Evolutionary conservation across 495 filamentous ascomycete genomes (phyloP).

Genomic region (Chaetomium fimeti): DNA sequence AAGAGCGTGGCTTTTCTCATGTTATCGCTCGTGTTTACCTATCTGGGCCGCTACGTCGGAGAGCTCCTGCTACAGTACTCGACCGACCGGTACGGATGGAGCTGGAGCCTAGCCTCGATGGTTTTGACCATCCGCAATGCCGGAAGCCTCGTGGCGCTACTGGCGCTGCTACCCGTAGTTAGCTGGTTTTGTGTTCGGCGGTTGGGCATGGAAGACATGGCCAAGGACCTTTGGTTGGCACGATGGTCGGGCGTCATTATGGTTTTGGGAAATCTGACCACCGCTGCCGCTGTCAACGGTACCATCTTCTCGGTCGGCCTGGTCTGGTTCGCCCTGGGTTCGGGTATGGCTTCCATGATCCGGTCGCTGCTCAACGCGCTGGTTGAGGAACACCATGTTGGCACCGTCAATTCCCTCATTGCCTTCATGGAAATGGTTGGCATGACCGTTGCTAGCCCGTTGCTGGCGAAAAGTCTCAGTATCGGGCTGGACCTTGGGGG

Average conservation of each 20-base stretch:
- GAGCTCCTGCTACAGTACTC: conserved; percentile 39
- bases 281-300: conserved; percentile 27
- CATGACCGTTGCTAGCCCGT: conserved; percentile 29
- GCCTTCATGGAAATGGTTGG: conserved; percentile 34
- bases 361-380: conserved; percentile 34
- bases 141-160: conserved; percentile 28
- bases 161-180: conserved; percentile 29
- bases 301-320: conserved; percentile 26
- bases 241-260: conserved; percentile 25
- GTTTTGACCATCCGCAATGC: conserved; percentile 31
- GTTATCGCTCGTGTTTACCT: conserved; percentile 27
- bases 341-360: conserved; percentile 23
- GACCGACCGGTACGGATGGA: conserved; percentile 36
- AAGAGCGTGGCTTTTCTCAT: conserved; percentile 28
- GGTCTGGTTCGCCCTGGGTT: conserved; percentile 29
- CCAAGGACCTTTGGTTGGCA: conserved; percentile 32
- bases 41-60: conserved; percentile 31
- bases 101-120: conserved; percentile 32
- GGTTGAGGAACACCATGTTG: conserved; percentile 40
- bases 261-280: conserved; percentile 26
- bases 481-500: conserved; percentile 32
- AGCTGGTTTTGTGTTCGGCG: conserved; percentile 29
- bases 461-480: conserved; percentile 33
- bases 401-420: conserved; percentile 35
- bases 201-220: conserved; percentile 25